Conservation (phyloP, 1,284 basidiomycete genomes). For the Cystobasidium pallidum region DNA sequence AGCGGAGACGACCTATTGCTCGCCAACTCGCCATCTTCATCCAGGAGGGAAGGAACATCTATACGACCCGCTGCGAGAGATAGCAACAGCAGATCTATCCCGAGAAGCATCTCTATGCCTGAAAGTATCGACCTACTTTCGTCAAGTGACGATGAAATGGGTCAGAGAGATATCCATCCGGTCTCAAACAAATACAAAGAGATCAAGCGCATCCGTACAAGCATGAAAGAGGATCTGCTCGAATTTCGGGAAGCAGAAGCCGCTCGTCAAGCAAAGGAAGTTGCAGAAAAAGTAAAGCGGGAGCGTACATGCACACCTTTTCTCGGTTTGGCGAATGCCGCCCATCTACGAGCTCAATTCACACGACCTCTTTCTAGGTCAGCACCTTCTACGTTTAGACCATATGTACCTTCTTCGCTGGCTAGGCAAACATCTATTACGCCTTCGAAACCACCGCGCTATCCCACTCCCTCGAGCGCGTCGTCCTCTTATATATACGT, state of each 20-base stretch:
- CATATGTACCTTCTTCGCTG: slow-evolving; percentile 5
- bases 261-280: slow-evolving; percentile 12
- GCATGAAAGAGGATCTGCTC: slow-evolving; percentile 13
- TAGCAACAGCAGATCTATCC: neutral
- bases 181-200: slow-evolving; percentile 20
- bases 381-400: slow-evolving; percentile 3
- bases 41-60: neutral
- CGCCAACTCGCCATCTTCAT: neutral
- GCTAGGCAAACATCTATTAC: slow-evolving; percentile 1
- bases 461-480: neutral
- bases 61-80: neutral
- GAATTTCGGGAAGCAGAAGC: slow-evolving; percentile 21
- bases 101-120: slow-evolving; percentile 19
- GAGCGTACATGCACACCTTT: slow-evolving; percentile 33
- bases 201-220: slow-evolving; percentile 12
- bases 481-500: neutral
- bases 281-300: slow-evolving; percentile 15
- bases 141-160: slow-evolving; percentile 42
- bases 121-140: slow-evolving; percentile 29
- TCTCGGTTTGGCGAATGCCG: neutral
- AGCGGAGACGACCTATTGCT: slow-evolving; percentile 10
- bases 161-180: slow-evolving; percentile 14
- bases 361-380: slow-evolving; percentile 5
- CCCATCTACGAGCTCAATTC: neutral
- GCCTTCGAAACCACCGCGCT: neutral